Base-by-base conservation (phyloP, 257 asterid genomes). In the Cynanchum wilfordii region DNA sequence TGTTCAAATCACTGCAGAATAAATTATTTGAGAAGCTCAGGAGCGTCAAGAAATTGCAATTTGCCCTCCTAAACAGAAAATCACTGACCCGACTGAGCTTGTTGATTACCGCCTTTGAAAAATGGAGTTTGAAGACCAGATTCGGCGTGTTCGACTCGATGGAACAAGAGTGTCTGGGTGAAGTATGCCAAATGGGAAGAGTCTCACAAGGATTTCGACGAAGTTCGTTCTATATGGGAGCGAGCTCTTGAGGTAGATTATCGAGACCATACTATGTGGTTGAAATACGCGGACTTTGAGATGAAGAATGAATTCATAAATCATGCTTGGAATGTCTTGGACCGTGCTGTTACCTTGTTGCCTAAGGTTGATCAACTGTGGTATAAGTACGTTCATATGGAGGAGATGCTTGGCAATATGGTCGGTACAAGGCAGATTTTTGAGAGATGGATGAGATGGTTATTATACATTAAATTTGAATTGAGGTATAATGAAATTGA, bases 381-480 rank as follows among this genome's bases (percentile, higher is more conserved):
- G 98, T 90, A 87, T 71, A 88, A 92, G 84, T 92, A 90, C 44
- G 87, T 92, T 52, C 98, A 92, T 50, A 92, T 90, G 98, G 98
- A 92, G 71, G 96, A 90, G 83, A 82, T 90, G 81, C 50, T 88
- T 2, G 89, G 89, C 38, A 90, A 92, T 82, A 91, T 88, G 19
- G 96, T 89, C 7, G 97, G 87, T 0, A 92, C 96, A 0, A 75
- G 96, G 60, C 94, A 87, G 75, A 82, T 90, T 36, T 90, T 86
- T 16, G 97, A 92, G 79, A 70, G 97, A 69, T 92, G 97, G 98
- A 90, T 92, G 98, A 47, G 68, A 13, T 92, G 98, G 97, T 73
- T 76, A 76, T 96, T 97, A 24, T 97, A 90, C 78, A 80, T 33
- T 4, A 33, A 33, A 4, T 33, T 33, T 33, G 38, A 33, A 4